phyloP scores from a whole-genome alignment of 2,329 filamentous ascomycete genomes.

The Xylariaceae sp. region DNA sequence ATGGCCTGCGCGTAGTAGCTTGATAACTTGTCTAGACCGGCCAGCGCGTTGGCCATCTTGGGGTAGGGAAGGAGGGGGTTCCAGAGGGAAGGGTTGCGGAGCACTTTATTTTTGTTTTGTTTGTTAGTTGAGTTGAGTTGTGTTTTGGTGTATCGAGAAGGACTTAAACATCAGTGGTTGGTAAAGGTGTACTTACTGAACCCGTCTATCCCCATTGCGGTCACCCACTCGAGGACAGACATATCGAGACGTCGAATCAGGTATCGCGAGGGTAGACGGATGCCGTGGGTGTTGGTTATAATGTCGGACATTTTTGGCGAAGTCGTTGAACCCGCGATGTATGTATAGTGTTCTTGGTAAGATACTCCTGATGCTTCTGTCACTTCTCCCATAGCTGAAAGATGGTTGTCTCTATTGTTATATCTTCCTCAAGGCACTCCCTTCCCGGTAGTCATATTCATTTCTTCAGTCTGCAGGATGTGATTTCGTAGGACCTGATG shows the following conservation, averaged over 20 bases:
- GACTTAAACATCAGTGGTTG: neutral
- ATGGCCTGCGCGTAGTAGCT: constrained; percentile 18
- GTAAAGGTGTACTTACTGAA: constrained; percentile 1
- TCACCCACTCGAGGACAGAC: constrained; percentile 6
- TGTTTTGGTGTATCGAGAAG: neutral
- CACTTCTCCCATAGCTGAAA: no score
- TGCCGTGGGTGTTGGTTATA: constrained; percentile 9
- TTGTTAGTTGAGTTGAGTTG: neutral
- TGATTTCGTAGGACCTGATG: no score
- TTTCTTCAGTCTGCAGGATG: no score
- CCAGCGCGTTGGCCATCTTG: constrained; percentile 7
- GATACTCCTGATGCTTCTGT: neutral
- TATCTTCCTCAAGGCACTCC: no score
- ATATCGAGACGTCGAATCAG: constrained; percentile 8
- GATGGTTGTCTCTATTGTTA: no score
- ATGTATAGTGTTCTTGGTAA: neutral
- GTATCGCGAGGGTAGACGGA: constrained; percentile 6
- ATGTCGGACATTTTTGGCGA: constrained; percentile 5
- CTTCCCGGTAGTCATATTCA: no score
- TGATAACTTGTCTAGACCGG: constrained; percentile 2
- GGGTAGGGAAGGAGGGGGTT: constrained; percentile 7
- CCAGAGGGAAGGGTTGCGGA: constrained; percentile 9
- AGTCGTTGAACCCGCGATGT: neutral
- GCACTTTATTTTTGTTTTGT: constrained; percentile 1
- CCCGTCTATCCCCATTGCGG: constrained; percentile 10